Conservation (phyloP, 2,329 filamentous ascomycete genomes). For the Pseudogymnoascus sp. region DNA sequence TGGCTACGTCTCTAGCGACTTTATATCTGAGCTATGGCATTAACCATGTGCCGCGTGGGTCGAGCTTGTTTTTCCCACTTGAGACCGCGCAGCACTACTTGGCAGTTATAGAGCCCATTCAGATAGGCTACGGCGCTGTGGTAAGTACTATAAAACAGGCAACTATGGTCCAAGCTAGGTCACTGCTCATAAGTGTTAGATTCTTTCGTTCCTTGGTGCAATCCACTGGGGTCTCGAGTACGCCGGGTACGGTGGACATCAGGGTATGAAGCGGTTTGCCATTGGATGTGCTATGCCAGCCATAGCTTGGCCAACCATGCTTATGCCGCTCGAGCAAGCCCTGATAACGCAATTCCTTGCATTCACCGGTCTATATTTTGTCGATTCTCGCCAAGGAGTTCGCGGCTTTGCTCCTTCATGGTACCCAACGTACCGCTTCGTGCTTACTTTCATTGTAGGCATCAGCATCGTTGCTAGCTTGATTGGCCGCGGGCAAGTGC, state of each 20-base stretch:
- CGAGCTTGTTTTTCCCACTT: conserved; percentile 54
- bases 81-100: conserved; percentile 67
- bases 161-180: conserved; percentile 9
- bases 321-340: conserved; percentile 77
- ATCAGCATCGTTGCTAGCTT: conserved; percentile 72
- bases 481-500: conserved; percentile 72
- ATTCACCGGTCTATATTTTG: conserved; percentile 80
- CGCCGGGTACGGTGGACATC: conserved; percentile 56
- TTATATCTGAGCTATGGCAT: conserved; percentile 78
- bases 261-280: conserved; percentile 74
- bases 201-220: conserved; percentile 88
- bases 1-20: conserved; percentile 75
- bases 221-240: conserved; percentile 91
- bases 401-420: conserved; percentile 74
- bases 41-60: conserved; percentile 58
- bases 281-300: conserved; percentile 72
- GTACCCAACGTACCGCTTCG: conserved; percentile 87
- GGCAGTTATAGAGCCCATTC: conserved; percentile 72
- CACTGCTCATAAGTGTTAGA: conserved; percentile 38
- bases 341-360: conserved; percentile 78
- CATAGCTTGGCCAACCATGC: conserved; percentile 81
- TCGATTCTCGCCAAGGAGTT: conserved; percentile 64
- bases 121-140: conserved; percentile 84
- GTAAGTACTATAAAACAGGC: conserved; percentile 39
- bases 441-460: conserved; percentile 84